phyloP scores from a whole-genome alignment of 73 alveolate species.

The Effrenium voratum region DNA sequence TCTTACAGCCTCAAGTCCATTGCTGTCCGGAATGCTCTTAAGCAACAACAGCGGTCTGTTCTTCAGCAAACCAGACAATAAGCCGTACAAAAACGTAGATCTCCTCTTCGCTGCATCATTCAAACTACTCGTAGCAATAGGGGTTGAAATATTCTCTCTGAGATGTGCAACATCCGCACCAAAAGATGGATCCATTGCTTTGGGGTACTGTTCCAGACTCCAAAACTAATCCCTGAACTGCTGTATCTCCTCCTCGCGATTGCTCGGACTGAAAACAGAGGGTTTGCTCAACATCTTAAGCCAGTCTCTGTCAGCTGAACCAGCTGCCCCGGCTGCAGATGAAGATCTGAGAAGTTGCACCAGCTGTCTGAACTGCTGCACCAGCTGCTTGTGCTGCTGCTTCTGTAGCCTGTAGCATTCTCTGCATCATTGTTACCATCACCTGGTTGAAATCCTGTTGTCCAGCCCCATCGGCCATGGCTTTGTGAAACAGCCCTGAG shows the following conservation, averaged over 20 bases:
- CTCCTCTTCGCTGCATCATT: neutral
- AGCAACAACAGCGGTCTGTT: neutral
- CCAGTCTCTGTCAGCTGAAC: neutral
- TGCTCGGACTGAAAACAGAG: neutral
- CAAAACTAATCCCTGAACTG: constrained; percentile 9
- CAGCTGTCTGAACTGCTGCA: neutral
- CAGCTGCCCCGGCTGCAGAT: neutral
- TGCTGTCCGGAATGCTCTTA: neutral
- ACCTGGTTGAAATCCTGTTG: too few species aligned
- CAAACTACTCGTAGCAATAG: neutral
- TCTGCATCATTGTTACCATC: neutral
- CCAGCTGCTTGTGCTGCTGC: constrained; percentile 13
- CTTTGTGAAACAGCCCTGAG: too few species aligned
- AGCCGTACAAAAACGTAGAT: neutral
- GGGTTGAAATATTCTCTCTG: neutral
- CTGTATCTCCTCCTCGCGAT: neutral
- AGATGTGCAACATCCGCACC: neutral
- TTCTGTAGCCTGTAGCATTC: neutral
- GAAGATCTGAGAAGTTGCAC: neutral
- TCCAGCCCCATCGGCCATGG: too few species aligned
- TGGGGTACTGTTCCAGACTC: neutral
- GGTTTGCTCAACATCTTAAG: neutral
- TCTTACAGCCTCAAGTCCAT: neutral
- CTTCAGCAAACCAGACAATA: neutral
- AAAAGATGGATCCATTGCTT: neutral